Base-by-base conservation (phyloP, 495 filamentous ascomycete genomes). In the Hyaloscypha variabilis region DNA sequence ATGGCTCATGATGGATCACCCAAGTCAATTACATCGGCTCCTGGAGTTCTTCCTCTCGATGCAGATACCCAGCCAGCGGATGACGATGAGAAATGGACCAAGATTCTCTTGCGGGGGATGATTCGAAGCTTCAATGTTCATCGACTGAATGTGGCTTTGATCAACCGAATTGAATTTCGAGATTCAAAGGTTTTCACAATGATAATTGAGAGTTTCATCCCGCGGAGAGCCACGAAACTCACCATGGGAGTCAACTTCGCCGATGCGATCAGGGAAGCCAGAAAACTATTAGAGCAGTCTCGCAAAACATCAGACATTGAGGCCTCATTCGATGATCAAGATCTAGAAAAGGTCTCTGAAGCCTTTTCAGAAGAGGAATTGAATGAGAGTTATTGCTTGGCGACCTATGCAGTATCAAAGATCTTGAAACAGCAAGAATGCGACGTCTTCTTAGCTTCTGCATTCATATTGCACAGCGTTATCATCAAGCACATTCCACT, bases 1-100 rank as follows among this genome's bases (percentile, higher is more conserved):
- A 86, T 92, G 83, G 85, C 84, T 39, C 87, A 91, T 60, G 86
- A 90, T 73, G 87, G 85, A 10, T 81, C 81, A 0, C 19, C 54
- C 60, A 51, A 14, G 31, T 29, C 25, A 28, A 29, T 13, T 53
- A 66, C 23, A 54, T 29, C 23, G 17, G 19, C 8, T 8, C 26
- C 51, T 25, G 54, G 26, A 31, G 29, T 30, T 21, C 6, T 8
- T 21, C 8, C 6, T 14, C 3, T 34, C 25, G 29, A 57, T 46
- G 39, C 10, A 14, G 29, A 57, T 34, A 23, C 25, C 24, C 6
- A 3, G 14, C 51, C 21, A 24, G 39, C 39, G 11, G 39, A 46
- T 1, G 39, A 46, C 17, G 39, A 46, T 17, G 39, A 46, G 39
- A 46, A 19, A 46, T 46, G 39, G 39, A 46, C 60, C 26, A 78